Evolutionary conservation across 495 filamentous ascomycete genomes (phyloP).

Genomic region (Cercophora scortea): DNA sequence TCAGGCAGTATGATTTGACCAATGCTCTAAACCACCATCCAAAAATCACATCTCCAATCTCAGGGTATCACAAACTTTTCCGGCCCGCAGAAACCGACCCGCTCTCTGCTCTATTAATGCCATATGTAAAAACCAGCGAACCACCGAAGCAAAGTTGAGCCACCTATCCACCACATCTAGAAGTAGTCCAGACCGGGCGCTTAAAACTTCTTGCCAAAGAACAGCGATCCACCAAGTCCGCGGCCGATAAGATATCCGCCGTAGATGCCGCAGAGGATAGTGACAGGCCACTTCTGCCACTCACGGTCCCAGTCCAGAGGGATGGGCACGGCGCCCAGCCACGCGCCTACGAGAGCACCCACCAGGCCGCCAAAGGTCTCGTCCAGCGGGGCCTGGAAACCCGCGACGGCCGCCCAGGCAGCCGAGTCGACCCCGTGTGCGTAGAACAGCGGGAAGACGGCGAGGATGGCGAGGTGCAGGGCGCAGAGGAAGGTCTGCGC

Average conservation of each 20-base stretch:
- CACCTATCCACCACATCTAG: neutral
- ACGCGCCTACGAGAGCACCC: slow-evolving; percentile 57
- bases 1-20: neutral
- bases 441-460: slow-evolving; percentile 69
- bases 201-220: slow-evolving; percentile 32
- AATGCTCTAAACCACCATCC: neutral
- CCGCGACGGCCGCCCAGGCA: slow-evolving; percentile 66
- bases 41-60: neutral
- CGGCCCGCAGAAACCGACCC: slow-evolving; percentile 2
- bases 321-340: slow-evolving; percentile 84
- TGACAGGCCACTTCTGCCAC: slow-evolving; percentile 97
- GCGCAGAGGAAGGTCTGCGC: slow-evolving; percentile 70
- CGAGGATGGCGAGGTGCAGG: slow-evolving; percentile 71
- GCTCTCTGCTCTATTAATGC: neutral
- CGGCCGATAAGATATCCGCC: slow-evolving; percentile 30
- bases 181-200: neutral
- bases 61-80: slow-evolving; percentile 6
- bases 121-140: neutral
- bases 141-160: neutral
- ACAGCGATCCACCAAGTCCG: slow-evolving; percentile 29
- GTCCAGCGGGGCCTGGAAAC: slow-evolving; percentile 50
- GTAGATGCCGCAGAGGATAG: slow-evolving; percentile 50
- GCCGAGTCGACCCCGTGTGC: slow-evolving; percentile 67
- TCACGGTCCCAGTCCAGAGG: slow-evolving; percentile 92
- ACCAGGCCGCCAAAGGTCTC: slow-evolving; percentile 60